Evolutionary conservation across 2,329 filamentous ascomycete genomes (phyloP).

Genomic region (Aureobasidium leucospermi): DNA sequence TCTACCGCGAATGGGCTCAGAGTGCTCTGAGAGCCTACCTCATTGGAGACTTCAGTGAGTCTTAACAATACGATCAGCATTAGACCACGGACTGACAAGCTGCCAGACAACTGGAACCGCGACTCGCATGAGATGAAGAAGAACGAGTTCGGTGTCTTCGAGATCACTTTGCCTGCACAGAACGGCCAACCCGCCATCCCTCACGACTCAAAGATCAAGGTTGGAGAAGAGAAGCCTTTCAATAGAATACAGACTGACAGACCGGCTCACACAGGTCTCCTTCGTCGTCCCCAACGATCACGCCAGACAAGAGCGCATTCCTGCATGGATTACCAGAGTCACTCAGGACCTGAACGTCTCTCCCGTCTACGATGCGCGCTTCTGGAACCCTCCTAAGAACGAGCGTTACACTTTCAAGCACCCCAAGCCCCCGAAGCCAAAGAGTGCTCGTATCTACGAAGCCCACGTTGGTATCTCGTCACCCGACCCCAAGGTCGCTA

Average conservation of each 20-base stretch:
- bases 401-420: slow-evolving; percentile 83
- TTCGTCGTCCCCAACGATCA: slow-evolving; percentile 73
- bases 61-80: slow-evolving; percentile 41
- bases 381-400: slow-evolving; percentile 83
- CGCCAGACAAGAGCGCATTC: slow-evolving; percentile 71
- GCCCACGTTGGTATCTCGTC: slow-evolving; percentile 98
- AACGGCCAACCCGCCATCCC: slow-evolving; percentile 71
- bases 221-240: slow-evolving; percentile 28
- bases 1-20: slow-evolving; percentile 94
- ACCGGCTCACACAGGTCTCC: slow-evolving; percentile 34
- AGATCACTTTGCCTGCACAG: slow-evolving; percentile 66
- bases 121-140: slow-evolving; percentile 81
- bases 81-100: slow-evolving; percentile 4
- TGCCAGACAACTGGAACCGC: slow-evolving; percentile 74
- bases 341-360: slow-evolving; percentile 88
- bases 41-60: slow-evolving; percentile 75
- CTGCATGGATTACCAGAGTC: slow-evolving; percentile 95
- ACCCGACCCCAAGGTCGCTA: slow-evolving; percentile 78
- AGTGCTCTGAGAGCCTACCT: slow-evolving; percentile 78
- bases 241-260: not conserved
- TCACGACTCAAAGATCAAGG: slow-evolving; percentile 96
- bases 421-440: slow-evolving; percentile 70
- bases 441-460: slow-evolving; percentile 88
- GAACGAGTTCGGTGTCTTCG: slow-evolving; percentile 78
- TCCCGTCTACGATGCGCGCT: slow-evolving; percentile 86